Evolutionary conservation across 192 early-diverging fungal genomes (phyloP).

Genomic region (Linnemannia schmuckeri): DNA sequence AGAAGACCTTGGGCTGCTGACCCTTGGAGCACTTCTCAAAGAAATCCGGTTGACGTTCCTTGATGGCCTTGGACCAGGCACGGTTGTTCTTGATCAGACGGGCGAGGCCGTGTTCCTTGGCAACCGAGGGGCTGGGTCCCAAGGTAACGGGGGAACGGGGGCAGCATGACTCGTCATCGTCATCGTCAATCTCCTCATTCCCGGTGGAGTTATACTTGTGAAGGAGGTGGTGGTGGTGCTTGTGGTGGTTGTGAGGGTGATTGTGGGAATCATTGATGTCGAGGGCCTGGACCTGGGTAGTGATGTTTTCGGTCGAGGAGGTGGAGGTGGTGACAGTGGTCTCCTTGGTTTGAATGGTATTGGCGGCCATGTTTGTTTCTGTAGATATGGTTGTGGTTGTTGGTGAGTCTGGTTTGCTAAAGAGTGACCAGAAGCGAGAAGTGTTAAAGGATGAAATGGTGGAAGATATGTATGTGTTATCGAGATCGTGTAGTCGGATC

Average conservation of each 20-base stretch:
- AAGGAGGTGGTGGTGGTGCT: conserved; percentile 30
- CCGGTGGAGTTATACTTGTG: conserved; percentile 33
- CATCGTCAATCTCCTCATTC: not conserved
- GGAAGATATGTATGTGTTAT: not conserved
- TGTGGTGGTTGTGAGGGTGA: not conserved
- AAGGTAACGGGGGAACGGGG: conserved; percentile 42
- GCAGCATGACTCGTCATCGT: conserved; percentile 41
- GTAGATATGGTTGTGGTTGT: not conserved
- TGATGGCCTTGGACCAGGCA: conserved; percentile 72
- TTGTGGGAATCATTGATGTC: conserved; percentile 8
- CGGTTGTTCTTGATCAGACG: conserved; percentile 69
- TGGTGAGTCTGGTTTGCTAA: conserved; percentile 16
- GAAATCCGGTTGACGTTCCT: conserved; percentile 72
- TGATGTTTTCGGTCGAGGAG: not conserved
- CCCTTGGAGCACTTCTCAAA: conserved; percentile 79
- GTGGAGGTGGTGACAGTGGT: not conserved
- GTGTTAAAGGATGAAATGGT: conserved; percentile 11
- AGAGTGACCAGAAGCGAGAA: not conserved
- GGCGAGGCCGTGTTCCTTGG: conserved; percentile 23
- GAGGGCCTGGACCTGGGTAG: conserved; percentile 27
- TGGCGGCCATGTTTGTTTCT: conserved; percentile 10
- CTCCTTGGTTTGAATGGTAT: not conserved
- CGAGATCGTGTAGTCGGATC: not conserved
- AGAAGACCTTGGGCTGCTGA: conserved; percentile 90
- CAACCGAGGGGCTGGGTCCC: conserved; percentile 44